Evolutionary conservation across 2,329 filamentous ascomycete species (phyloP), one percentile per base, ranked within the genome.

Genomic region (Phyllosticta citrichinensis): DNA sequence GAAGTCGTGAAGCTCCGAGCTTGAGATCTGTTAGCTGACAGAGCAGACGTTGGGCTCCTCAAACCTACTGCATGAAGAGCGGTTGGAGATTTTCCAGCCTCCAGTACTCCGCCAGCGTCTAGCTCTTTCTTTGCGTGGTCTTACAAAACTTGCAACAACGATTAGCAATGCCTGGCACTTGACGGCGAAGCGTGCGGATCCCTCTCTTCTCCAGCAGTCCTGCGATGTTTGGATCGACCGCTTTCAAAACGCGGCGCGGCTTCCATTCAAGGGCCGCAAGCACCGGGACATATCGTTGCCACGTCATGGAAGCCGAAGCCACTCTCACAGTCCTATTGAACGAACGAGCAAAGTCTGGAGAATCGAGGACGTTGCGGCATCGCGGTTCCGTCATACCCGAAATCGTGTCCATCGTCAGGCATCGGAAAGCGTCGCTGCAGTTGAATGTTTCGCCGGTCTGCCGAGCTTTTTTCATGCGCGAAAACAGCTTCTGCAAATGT

Each of bases 201-300:
- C 24, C n/a, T 58, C 56, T 30, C 25, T 58, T 58, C 11, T 52
- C 47, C n/a, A 58, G 9, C 12, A 58, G 47, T 20, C 47, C 52
- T 17, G 47, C 22, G 12, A 54, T 19, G 19, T 47, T 30, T 0
- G 57, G 57, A 5, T 54, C n/a, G 5, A 59, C 3, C 5, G 24
- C 33, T 19, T 14, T 14, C 27, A 27, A 59, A 35, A 55, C n/a
- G 3, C 30, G 25, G 8, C 30, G 14, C 14, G 57, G 57, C 5
- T 40, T 51, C 25, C 71, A 64, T n/a, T 75, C 70, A 30, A 75
- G 66, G 2, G 70, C 74, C 2, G 64, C 65, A 24, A 64, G 14
- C 47, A 64, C 56, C 0, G 30, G 63, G 20, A 66, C 14, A 25
- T 63, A 63, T 22, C 62, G 56, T 30, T 65, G 64, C 60, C 63